phyloP scores from a whole-genome alignment of 352 stramenopile genomes.

The Phytophthora kernoviae region DNA sequence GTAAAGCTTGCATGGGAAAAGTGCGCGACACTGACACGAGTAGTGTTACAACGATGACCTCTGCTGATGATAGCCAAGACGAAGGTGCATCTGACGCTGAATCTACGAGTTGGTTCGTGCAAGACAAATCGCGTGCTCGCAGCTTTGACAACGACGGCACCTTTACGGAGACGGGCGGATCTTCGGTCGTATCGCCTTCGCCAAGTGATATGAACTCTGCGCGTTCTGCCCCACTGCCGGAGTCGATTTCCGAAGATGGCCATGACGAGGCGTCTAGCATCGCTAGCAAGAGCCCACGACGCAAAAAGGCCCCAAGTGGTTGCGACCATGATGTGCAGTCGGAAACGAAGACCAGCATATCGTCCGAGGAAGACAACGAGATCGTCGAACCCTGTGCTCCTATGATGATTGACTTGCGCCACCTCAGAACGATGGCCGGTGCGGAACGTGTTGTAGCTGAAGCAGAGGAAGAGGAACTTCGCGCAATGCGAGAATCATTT shows the following conservation, averaged over 20 bases:
- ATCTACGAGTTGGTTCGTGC: slow-evolving; percentile 29
- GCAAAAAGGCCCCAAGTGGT: slow-evolving; percentile 20
- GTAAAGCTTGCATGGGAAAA: slow-evolving; percentile 56
- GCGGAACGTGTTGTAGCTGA: slow-evolving; percentile 40
- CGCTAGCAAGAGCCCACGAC: slow-evolving; percentile 9
- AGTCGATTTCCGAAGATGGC: slow-evolving; percentile 5
- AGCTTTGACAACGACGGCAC: slow-evolving; percentile 30
- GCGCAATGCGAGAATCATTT: slow-evolving; percentile 37
- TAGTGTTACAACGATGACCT: slow-evolving; percentile 1
- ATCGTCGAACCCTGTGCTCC: slow-evolving; percentile 20
- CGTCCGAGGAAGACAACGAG: slow-evolving; percentile 32
- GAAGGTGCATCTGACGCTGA: slow-evolving; percentile 40
- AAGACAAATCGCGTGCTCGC: slow-evolving; percentile 19
- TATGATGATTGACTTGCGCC: slow-evolving; percentile 41
- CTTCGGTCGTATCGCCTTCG: slow-evolving; percentile 23
- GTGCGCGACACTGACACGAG: slow-evolving; percentile 39
- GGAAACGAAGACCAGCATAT: slow-evolving; percentile 39
- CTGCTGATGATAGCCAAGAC: slow-evolving; percentile 37
- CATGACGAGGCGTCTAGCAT: slow-evolving; percentile 15
- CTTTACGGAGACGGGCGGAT: slow-evolving; percentile 10
- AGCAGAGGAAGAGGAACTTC: slow-evolving; percentile 37
- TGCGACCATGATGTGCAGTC: slow-evolving; percentile 29
- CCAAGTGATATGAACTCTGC: slow-evolving; percentile 9
- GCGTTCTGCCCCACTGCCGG: slow-evolving; percentile 10
- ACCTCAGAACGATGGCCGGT: slow-evolving; percentile 41